Evolutionary conservation across 2,329 filamentous ascomycete species (phyloP).

Genomic region (Alternaria rosae): DNA sequence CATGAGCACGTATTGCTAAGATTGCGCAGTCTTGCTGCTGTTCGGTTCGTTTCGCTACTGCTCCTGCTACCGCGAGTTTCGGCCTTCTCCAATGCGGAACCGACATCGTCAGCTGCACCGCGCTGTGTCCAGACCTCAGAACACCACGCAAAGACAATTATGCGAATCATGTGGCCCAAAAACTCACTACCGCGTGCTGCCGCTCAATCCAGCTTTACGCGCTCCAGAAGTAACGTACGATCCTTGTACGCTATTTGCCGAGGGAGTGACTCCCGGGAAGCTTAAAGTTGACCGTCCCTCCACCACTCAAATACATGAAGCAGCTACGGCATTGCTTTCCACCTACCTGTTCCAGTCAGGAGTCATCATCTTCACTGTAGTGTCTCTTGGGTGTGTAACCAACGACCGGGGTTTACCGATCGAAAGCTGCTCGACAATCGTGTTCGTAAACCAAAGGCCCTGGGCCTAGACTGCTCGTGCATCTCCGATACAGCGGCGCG

Average conservation of each 20-base stretch:
- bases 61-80: not conserved
- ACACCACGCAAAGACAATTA: not conserved
- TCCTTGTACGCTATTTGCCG: not conserved
- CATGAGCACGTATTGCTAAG: not conserved
- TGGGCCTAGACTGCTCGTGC: conserved; percentile 1
- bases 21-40: not conserved
- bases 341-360: conserved; percentile 7
- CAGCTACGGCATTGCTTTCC: not conserved
- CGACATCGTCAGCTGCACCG: not conserved
- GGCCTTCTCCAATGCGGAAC: not conserved
- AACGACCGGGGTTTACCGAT: conserved; percentile 6
- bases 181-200: not conserved
- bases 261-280: not conserved
- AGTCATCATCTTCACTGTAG: conserved; percentile 2
- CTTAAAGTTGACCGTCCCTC: not conserved
- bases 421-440: conserved; percentile 10
- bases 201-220: conserved; percentile 3
- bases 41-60: not conserved
- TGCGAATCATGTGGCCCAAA: conserved; percentile 1
- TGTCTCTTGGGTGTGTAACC: conserved; percentile 1
- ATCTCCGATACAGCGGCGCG: conserved; percentile 5
- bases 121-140: not conserved
- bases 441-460: not conserved
- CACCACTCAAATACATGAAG: conserved; percentile 1
- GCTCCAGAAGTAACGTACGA: not conserved